A percentile compares a stretch with the other conserved stretches of the same genome.
Conservation (phyloP, 2,329 filamentous ascomycete genomes). For the Cordyceps tenuipes region DNA sequence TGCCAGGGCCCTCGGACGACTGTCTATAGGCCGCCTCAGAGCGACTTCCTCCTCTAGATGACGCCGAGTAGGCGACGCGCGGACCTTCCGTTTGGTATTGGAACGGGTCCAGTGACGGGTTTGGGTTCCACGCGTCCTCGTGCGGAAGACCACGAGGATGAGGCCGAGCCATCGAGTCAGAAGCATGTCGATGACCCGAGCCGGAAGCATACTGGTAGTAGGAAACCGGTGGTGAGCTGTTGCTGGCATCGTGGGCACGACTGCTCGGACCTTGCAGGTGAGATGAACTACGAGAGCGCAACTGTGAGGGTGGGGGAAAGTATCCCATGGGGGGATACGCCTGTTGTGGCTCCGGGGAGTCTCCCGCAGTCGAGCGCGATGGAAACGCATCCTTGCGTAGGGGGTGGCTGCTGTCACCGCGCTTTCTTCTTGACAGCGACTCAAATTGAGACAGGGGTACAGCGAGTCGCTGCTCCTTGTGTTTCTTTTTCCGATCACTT, state of each 20-base stretch:
- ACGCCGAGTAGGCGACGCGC: constrained; percentile 27
- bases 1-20: constrained; percentile 15
- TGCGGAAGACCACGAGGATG: constrained; percentile 25
- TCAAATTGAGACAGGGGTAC: constrained; percentile 47
- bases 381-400: constrained; percentile 28
- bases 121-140: constrained; percentile 23
- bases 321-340: constrained; percentile 42
- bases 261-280: constrained; percentile 28
- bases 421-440: constrained; percentile 30
- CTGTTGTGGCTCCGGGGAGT: constrained; percentile 13
- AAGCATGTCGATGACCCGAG: constrained; percentile 32
- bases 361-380: constrained; percentile 28
- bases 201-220: constrained; percentile 36
- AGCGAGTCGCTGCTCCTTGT: constrained; percentile 40
- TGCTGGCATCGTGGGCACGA: constrained; percentile 24
- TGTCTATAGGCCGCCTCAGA: constrained; percentile 20
- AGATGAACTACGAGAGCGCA: constrained; percentile 35
- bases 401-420: constrained; percentile 13
- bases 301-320: constrained; percentile 39
- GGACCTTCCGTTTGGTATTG: constrained; percentile 42
- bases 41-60: constrained; percentile 31
- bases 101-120: constrained; percentile 37
- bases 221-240: constrained; percentile 33
- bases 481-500: constrained; percentile 30
- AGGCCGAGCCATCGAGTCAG: constrained; percentile 31